Base-by-base conservation (phyloP, 129 eudicot genomes). In the Chrysanthemum lavandulifolium region DNA sequence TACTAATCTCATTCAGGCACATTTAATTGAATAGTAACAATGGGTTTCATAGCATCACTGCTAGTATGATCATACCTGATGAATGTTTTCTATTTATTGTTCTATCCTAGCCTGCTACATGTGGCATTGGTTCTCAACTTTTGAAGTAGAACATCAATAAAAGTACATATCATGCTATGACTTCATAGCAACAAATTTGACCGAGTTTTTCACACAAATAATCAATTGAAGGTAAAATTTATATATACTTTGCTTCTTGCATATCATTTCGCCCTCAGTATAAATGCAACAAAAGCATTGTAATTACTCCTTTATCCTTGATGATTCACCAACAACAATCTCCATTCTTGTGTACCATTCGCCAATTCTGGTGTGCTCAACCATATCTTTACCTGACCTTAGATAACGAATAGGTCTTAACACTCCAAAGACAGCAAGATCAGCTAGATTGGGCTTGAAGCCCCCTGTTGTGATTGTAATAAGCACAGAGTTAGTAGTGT, bases 291-390 rank as follows among this genome's bases (percentile, higher is more conserved):
- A 61, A 74, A 14, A 64, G 14, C 21, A 12, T 43, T 57, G 54
- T 72, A 69, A 12, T 78, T 73, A 82, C 60, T 69, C 65, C 23
- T 68, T 78, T 69, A 82, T 78, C 77, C 86, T 82, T n/a, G 86
- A 73, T 68, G 86, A 82, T 74, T 77, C 77, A 54, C 86, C 86
- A 43, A 82, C 82, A 45, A 36, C 80, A 61, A 14, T 40, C 66
- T 82, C 86, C 86, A 82, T 82, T 63, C 82, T 71, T 36, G 76
- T 53, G 49, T 82, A 82, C 86, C 86, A 82, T 61, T 82, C 82
- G 10, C 82, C 82, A 31, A 82, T 82, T 49, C 86, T 58, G 14
- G 86, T 82, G 77, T 82, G 82, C 64, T 77, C 82, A 54, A 82
- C 79, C 85, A 82, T 82, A 73, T 82, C 85, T 72, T 82, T 82